Conservation (phyloP, 78 protist species). For the Dictyostelium discoideum region dicty_2.7 NC_007088.5:4903001-4903500, state of each 20-base stretch:
- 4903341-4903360: not conserved
- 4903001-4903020: not conserved
- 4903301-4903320: not conserved
- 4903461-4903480: no score
- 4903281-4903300: not conserved
- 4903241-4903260: not conserved
- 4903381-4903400: no score
- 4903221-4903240: not conserved
- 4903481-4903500: no score
- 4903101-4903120: conserved; percentile 39
- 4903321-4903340: no score
- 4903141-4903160: not conserved
- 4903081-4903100: conserved; percentile 55
- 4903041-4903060: conserved; percentile 34
- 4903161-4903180: not conserved
- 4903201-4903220: not conserved
- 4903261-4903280: not conserved
- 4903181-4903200: not conserved
- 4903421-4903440: not conserved
- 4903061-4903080: conserved; percentile 56
- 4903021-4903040: not conserved
- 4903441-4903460: not conserved
- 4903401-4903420: conserved; percentile 1
- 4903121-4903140: conserved; percentile 8
- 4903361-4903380: no score